Percentiles rank a stretch among this genome's conserved stretches.
Conservation (phyloP, 768 basidiomycete species). For the Pluteus cervinus region DNA sequence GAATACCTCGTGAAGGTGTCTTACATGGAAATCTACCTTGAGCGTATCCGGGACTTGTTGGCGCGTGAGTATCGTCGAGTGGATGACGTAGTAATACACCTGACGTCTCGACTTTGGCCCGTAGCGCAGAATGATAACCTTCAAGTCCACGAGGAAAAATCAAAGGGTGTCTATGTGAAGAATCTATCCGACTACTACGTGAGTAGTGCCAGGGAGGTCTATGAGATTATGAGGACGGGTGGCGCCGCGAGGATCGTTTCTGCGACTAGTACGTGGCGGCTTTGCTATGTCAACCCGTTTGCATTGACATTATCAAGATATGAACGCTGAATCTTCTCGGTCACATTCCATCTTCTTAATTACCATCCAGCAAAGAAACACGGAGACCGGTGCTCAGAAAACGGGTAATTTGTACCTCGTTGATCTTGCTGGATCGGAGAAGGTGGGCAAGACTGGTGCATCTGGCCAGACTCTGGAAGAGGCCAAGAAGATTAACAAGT, state of each 20-base stretch:
- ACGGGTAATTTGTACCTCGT: conserved; percentile 96
- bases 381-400: conserved; percentile 92
- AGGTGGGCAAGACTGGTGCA: conserved; percentile 98
- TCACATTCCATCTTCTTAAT: conserved; percentile 99
- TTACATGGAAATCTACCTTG: conserved; percentile 99
- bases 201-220: conserved; percentile 90
- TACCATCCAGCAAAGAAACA: conserved; percentile 94
- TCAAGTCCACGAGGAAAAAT: conserved; percentile 98
- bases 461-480: conserved; percentile 98
- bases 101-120: conserved; percentile 3
- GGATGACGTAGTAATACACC: no score
- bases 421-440: conserved; percentile 97
- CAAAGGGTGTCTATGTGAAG: conserved; percentile 96
- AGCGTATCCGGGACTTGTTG: conserved; percentile 90
- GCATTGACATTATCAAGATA: conserved; percentile 50
- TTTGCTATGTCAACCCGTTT: background rate
- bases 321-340: conserved; percentile 99
- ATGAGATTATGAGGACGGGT: conserved; percentile 98
- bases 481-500: conserved; percentile 99
- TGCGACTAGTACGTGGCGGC: conserved; percentile 71
- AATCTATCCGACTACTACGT: conserved; percentile 97
- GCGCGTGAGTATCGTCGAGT: conserved; percentile 64
- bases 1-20: conserved; percentile 99
- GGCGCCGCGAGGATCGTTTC: conserved; percentile 87
- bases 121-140: conserved; percentile 95